phyloP scores from a whole-genome alignment of 2,329 filamentous ascomycete genomes.

The Boeremia exigua region DNA sequence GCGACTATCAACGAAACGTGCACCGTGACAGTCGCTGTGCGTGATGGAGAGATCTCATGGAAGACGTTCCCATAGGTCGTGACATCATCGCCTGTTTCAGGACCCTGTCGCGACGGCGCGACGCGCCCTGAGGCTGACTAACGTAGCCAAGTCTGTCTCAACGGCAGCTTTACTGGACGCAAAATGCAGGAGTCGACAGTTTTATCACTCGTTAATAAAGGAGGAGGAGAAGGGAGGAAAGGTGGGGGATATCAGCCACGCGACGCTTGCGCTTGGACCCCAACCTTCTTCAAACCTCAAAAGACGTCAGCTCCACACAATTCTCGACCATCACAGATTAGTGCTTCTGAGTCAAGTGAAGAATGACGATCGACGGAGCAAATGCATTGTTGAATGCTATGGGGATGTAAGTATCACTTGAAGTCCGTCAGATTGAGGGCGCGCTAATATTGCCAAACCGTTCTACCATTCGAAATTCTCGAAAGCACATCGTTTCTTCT shows the following conservation, averaged over 20 bases:
- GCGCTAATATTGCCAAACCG: background rate
- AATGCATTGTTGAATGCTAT: background rate
- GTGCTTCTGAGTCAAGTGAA: background rate
- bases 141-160: background rate
- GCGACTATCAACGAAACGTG: background rate
- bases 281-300: conserved; percentile 4
- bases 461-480: background rate
- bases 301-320: background rate
- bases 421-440: background rate
- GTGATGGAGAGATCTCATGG: background rate
- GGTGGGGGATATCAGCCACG: background rate
- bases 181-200: background rate
- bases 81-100: conserved; percentile 16
- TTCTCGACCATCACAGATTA: background rate
- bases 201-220: background rate
- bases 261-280: conserved; percentile 4
- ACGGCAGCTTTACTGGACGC: background rate
- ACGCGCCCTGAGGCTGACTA: conserved; percentile 1
- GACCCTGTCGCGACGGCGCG: background rate
- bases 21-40: background rate
- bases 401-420: background rate
- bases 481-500: background rate
- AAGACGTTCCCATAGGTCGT: background rate
- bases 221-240: background rate
- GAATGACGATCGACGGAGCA: background rate